Evolutionary conservation across 2,329 filamentous ascomycete genomes (phyloP).

Genomic region (Xylaria multiplex): DNA sequence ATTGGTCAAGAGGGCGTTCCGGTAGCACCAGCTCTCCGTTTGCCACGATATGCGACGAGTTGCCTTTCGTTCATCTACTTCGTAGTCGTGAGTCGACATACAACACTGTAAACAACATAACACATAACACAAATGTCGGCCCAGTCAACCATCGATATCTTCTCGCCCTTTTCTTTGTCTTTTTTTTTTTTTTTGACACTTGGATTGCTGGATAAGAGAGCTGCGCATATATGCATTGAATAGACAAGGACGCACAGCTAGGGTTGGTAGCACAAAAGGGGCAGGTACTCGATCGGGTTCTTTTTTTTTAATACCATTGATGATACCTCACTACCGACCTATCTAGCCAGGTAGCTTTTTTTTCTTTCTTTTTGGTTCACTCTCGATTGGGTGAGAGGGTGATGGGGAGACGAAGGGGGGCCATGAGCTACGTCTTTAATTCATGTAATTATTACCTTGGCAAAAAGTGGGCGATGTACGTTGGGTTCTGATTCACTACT

Average conservation of each 20-base stretch:
- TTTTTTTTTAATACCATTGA: conserved; percentile 7
- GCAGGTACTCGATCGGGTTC: background rate
- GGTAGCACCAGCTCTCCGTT: conserved; percentile 11
- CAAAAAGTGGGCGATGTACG: background rate
- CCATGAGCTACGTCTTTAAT: conserved; percentile 22
- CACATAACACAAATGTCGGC: background rate
- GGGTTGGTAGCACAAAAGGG: conserved; percentile 1
- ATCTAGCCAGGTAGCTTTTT: conserved; percentile 8
- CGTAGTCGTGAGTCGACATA: background rate
- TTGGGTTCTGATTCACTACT: background rate
- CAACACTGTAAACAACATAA: background rate
- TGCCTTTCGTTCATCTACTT: background rate
- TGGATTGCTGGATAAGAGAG: conserved; percentile 12
- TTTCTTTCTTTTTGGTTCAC: background rate
- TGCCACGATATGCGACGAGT: background rate
- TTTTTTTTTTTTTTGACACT: background rate
- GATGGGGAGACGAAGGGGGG: background rate
- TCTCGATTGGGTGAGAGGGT: background rate
- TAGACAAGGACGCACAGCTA: conserved; percentile 5
- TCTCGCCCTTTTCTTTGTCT: background rate
- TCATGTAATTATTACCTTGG: conserved; percentile 12
- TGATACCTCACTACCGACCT: conserved; percentile 23
- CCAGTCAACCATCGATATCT: background rate
- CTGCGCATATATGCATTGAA: conserved; percentile 16
- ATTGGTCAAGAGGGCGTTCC: conserved; percentile 36